A percentile compares a stretch with the other conserved stretches of the same genome.
Evolutionary conservation across 495 filamentous ascomycete genomes (phyloP).

Genomic region (Daldinia loculata): DNA sequence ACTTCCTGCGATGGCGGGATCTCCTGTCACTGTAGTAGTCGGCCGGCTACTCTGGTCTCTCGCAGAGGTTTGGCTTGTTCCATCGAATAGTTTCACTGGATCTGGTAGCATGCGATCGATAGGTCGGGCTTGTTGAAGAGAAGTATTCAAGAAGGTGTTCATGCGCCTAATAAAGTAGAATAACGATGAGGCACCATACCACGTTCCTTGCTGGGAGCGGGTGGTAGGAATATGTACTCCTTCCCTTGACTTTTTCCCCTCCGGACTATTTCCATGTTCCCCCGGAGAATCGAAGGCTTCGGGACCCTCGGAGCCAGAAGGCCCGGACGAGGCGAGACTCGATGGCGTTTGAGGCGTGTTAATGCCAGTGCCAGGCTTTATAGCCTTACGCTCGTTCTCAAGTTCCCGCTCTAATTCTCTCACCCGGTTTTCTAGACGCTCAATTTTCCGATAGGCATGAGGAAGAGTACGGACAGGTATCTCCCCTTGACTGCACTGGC

Average conservation of each 20-base stretch:
- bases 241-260: slow-evolving; percentile 34
- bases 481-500: slow-evolving; percentile 50
- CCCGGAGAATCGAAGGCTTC: slow-evolving; percentile 14
- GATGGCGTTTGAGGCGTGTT: slow-evolving; percentile 12
- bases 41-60: slow-evolving; percentile 6
- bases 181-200: slow-evolving; percentile 53
- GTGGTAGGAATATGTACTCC: slow-evolving; percentile 46
- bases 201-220: slow-evolving; percentile 45
- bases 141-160: slow-evolving; percentile 44
- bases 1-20: background rate
- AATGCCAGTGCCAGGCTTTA: slow-evolving; percentile 4
- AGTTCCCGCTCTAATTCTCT: slow-evolving; percentile 53
- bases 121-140: slow-evolving; percentile 44
- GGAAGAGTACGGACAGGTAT: slow-evolving; percentile 49
- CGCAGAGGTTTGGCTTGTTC: slow-evolving; percentile 4
- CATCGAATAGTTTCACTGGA: slow-evolving; percentile 26
- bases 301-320: background rate
- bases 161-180: slow-evolving; percentile 55
- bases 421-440: slow-evolving; percentile 49
- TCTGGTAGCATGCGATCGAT: slow-evolving; percentile 36
- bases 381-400: slow-evolving; percentile 30
- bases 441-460: slow-evolving; percentile 54
- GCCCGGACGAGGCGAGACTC: slow-evolving; percentile 7
- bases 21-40: background rate
- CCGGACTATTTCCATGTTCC: slow-evolving; percentile 3